Percentiles rank a stretch among this genome's conserved stretches.
These are phyloP conservation scores for Colletotrichum sp. DNA, from an alignment of 2,329 filamentous ascomycete genomes.

Conservation along the genomic window DNA sequence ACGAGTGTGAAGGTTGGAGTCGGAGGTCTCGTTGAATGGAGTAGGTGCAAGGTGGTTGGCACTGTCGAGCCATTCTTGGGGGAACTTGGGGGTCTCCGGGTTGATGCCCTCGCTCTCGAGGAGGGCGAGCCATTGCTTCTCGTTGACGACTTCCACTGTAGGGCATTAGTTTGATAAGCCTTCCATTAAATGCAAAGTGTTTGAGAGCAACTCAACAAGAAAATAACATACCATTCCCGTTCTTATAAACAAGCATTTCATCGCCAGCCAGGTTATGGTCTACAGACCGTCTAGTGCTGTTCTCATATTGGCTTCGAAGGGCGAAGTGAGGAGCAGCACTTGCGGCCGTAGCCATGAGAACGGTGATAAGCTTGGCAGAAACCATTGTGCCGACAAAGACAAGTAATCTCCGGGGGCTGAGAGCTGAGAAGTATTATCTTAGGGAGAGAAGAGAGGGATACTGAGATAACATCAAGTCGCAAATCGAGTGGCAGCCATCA, in stretches of 20 bases:
- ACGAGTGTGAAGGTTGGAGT: background rate
- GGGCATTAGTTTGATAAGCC: fast-evolving
- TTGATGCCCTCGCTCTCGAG: background rate
- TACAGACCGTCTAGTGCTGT: background rate
- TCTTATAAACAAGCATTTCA: background rate
- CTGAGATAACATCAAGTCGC: background rate
- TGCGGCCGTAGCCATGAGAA: background rate
- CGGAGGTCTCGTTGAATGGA: background rate
- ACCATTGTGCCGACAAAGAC: background rate
- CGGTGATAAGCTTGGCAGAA: background rate
- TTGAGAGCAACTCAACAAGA: fast-evolving
- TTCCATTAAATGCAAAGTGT: fast-evolving
- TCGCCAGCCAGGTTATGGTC: background rate
- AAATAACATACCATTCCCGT: background rate
- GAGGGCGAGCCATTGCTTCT: background rate
- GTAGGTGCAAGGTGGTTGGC: background rate
- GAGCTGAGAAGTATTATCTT: background rate
- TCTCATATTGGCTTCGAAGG: background rate
- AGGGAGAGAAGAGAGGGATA: background rate
- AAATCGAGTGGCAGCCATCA: background rate
- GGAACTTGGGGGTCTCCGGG: background rate
- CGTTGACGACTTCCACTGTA: background rate
- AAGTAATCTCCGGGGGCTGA: background rate
- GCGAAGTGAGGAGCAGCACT: background rate
- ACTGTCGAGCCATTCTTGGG: background rate